Percentiles rank a stretch among this genome's conserved stretches.
Conservation (phyloP, 2,329 filamentous ascomycete species). For the Helotiales sp. region DNA sequence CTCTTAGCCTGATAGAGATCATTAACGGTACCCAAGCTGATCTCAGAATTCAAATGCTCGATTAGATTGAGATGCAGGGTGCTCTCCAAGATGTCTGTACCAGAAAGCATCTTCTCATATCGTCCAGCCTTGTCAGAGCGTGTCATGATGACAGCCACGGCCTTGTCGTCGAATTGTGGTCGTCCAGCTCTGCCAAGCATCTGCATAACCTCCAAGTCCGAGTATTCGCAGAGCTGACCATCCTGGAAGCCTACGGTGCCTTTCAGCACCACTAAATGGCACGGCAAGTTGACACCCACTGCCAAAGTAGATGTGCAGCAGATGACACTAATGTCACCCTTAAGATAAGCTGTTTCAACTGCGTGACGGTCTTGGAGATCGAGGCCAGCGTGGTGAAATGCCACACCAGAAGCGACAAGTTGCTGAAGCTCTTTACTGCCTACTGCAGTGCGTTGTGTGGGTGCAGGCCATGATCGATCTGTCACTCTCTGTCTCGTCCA, state of each 20-base stretch:
- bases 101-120: conserved; percentile 74
- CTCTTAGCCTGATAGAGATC: conserved; percentile 63
- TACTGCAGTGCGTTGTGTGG: conserved; percentile 51
- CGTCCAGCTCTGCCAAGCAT: conserved; percentile 85
- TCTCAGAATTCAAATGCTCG: conserved; percentile 83
- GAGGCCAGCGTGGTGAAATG: conserved; percentile 81
- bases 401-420: conserved; percentile 57
- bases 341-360: conserved; percentile 68
- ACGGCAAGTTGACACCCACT: conserved; percentile 81
- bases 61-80: conserved; percentile 76
- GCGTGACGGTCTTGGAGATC: conserved; percentile 60
- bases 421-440: conserved; percentile 59
- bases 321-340: conserved; percentile 74
- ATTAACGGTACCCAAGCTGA: conserved; percentile 71
- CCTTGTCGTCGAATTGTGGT: conserved; percentile 78
- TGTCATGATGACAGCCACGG: conserved; percentile 79
- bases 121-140: conserved; percentile 59
- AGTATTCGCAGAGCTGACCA: conserved; percentile 65
- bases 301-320: conserved; percentile 86
- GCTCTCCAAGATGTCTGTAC: conserved; percentile 74
- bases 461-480: conserved; percentile 64
- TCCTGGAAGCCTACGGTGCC: conserved; percentile 70
- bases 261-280: conserved; percentile 81
- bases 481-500: conserved; percentile 54
- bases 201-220: conserved; percentile 84